Conservation (phyloP, 139 green algal species). For the Micromonas pusilla region DNA sequence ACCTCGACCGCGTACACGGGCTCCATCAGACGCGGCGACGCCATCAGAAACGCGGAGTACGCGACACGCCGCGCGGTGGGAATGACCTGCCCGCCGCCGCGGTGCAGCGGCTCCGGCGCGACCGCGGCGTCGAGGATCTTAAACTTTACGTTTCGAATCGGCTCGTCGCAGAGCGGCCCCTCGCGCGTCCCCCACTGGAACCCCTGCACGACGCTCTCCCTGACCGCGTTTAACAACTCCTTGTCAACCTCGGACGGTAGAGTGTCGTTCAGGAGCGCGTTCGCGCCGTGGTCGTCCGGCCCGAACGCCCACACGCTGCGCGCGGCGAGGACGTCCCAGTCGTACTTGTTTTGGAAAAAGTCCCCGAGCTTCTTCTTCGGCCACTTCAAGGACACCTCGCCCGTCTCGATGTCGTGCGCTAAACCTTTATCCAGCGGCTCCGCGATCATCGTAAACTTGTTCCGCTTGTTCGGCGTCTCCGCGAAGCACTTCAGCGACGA, state of each 20-base stretch:
- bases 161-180: conserved; percentile 95
- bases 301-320: conserved; percentile 95
- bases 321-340: conserved; percentile 91
- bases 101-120: conserved; percentile 62
- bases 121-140: conserved; percentile 74
- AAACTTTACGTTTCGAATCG: conserved; percentile 95
- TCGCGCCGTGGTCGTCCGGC: conserved; percentile 64
- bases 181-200: conserved; percentile 96
- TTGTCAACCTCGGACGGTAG: conserved; percentile 88
- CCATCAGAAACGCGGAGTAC: conserved; percentile 95
- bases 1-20: conserved; percentile 67
- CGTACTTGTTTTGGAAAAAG: conserved; percentile 85
- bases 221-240: conserved; percentile 67
- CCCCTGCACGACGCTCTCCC: conserved; percentile 80
- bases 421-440: conserved; percentile 91
- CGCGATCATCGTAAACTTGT: conserved; percentile 77
- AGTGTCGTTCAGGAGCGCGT: conserved; percentile 92
- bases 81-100: conserved; percentile 91
- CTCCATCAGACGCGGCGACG: conserved; percentile 95
- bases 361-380: conserved; percentile 53
- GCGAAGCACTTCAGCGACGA: conserved; percentile 92
- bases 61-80: conserved; percentile 78
- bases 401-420: conserved; percentile 83
- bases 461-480: conserved; percentile 88
- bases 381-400: conserved; percentile 56